phyloP scores from a whole-genome alignment of 129 eudicot species.

The Gnaphalium uliginosum region DNA sequence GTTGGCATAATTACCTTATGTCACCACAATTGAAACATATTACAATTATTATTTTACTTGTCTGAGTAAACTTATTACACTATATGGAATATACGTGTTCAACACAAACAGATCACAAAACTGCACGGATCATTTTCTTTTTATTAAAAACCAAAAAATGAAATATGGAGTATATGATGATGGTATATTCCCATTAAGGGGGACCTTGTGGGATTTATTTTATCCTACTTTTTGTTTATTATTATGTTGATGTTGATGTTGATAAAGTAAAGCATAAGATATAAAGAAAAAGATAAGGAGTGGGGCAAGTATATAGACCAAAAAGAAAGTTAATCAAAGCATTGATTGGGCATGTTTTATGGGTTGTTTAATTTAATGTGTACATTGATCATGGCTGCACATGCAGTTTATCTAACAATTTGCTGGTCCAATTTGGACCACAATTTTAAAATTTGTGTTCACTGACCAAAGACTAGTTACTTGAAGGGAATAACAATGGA shows the following conservation, averaged over 20 bases:
- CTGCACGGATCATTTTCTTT: neutral
- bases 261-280: constrained; percentile 30
- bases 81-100: neutral
- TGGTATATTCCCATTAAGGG: neutral
- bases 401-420: constrained; percentile 20
- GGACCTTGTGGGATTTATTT: constrained; percentile 21
- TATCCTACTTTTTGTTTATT: constrained; percentile 18
- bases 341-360: constrained; percentile 26
- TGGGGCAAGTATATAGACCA: constrained; percentile 16
- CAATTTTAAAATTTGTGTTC: neutral
- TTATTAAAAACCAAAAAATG: neutral
- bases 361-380: constrained; percentile 17
- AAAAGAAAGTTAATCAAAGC: constrained; percentile 10
- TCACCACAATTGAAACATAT: constrained; percentile 5
- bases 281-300: constrained; percentile 26
- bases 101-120: too few relatives aligned
- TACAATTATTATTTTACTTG: neutral
- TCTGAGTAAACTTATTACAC: neutral
- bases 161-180: neutral
- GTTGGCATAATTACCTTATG: neutral
- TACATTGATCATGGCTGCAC: constrained; percentile 30
- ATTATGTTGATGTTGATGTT: constrained; percentile 5
- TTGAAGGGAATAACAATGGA: neutral
- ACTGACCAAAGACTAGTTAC: neutral
- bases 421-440: constrained; percentile 22